These are phyloP conservation scores for Boletus vinaceobasis DNA, from an alignment of 768 basidiomycete genomes.

Conservation along the genomic window DNA sequence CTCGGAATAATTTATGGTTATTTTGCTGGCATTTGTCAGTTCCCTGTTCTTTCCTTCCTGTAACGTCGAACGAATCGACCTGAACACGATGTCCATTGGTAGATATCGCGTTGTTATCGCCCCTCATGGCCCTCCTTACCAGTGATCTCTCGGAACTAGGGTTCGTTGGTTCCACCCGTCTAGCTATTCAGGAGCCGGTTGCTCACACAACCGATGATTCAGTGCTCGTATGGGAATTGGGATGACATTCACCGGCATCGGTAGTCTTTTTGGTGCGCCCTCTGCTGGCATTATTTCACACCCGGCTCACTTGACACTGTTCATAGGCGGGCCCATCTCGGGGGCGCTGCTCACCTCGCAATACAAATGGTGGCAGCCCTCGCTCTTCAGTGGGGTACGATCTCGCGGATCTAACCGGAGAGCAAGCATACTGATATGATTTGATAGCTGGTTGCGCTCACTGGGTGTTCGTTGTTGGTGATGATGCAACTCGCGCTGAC, in stretches of 20 bases:
- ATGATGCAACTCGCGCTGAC: slow-evolving; percentile 8
- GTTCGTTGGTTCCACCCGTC: slow-evolving; percentile 10
- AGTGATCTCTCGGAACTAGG: slow-evolving; percentile 51
- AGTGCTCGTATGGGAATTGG: slow-evolving; percentile 30
- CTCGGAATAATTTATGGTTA: slow-evolving; percentile 46
- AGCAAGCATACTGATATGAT: not conserved
- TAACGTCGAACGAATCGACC: not conserved
- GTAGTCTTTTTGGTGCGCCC: slow-evolving; percentile 21
- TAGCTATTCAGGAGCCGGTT: not conserved
- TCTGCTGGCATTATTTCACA: not conserved
- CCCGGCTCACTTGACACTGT: not conserved
- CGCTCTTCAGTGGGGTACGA: slow-evolving; percentile 45
- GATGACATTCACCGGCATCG: slow-evolving; percentile 9
- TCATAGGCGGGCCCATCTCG: slow-evolving; percentile 50
- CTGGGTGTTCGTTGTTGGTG: not conserved
- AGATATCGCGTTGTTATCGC: slow-evolving; percentile 40
- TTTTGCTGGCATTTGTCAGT: slow-evolving; percentile 42
- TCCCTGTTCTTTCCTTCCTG: not conserved
- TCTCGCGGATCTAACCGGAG: not conserved
- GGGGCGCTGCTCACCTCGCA: slow-evolving; percentile 51
- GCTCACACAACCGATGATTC: not conserved
- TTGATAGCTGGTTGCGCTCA: slow-evolving; percentile 8
- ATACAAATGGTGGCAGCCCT: slow-evolving; percentile 56
- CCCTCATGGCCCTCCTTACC: slow-evolving; percentile 44
- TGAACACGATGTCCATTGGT: not conserved